Evolutionary conservation across 225 moss, liverwort and hornwort genomes (phyloP).

Genomic region (Lunularia cruciata): DNA sequence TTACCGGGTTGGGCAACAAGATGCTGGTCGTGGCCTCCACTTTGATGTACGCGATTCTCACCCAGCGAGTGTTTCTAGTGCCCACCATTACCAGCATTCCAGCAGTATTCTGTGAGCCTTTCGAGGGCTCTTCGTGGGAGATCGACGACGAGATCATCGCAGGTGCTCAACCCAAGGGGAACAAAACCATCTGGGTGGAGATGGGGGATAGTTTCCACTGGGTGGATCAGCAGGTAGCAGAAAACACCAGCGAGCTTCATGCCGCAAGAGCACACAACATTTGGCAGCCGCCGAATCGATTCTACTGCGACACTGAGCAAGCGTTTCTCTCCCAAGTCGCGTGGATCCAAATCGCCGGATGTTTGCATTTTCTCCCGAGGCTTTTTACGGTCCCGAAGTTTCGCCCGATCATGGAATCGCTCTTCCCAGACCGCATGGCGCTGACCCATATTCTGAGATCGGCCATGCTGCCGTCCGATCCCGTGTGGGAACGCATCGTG

Average conservation of each 20-base stretch:
- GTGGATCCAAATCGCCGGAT: constrained; percentile 67
- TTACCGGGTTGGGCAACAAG: constrained; percentile 41
- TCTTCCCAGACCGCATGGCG: constrained; percentile 62
- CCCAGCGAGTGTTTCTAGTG: constrained; percentile 40
- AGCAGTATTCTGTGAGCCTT: constrained; percentile 35
- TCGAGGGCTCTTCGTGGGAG: constrained; percentile 43
- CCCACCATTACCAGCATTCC: constrained; percentile 23
- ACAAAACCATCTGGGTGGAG: neutral
- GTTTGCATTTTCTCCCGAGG: constrained; percentile 66
- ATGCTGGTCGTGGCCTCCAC: constrained; percentile 32
- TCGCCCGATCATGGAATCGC: constrained; percentile 52
- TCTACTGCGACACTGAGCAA: constrained; percentile 71
- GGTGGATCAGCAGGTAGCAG: constrained; percentile 6
- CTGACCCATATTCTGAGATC: constrained; percentile 61
- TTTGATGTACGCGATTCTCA: constrained; percentile 40
- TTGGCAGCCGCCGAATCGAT: constrained; percentile 60
- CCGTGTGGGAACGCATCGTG: constrained; percentile 59
- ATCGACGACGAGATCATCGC: neutral
- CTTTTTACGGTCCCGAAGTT: constrained; percentile 71
- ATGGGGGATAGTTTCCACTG: neutral
- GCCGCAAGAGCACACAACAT: constrained; percentile 11
- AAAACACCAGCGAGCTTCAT: neutral
- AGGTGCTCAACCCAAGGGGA: constrained; percentile 12
- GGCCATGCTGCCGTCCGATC: constrained; percentile 47
- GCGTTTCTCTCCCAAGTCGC: constrained; percentile 49